Base-by-base conservation (phyloP, 2,329 filamentous ascomycete genomes). In the Pyrenochaeta sp. region DNA sequence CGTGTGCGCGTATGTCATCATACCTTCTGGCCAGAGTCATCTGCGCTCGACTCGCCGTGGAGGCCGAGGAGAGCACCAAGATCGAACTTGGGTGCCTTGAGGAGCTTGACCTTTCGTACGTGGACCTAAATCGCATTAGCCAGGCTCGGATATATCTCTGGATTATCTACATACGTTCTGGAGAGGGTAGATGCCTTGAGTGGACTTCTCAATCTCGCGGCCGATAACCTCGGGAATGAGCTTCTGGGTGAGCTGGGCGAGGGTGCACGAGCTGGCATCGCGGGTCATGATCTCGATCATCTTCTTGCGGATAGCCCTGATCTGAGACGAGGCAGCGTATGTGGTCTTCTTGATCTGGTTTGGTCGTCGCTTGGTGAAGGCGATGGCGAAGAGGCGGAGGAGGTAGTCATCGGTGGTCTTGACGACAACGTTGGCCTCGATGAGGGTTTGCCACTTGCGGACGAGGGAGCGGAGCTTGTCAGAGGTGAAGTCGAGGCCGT, bases 341-440 rank as follows among this genome's bases (percentile, higher is more conserved):
- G 94, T 99, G 72, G 94, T 99, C 89, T 97, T 99, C 89, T 96
- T 96, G 84, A 99, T 93, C 85, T 99, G 94, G 85, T 97, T 99
- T 69, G 90, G 91, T 74, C 94, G 88, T 79, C 91, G 86, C 89
- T 97, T 97, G 80, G 94, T 99, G 85, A 99, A 99, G 69, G 90
- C 94, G 68, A 99, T 99, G 77, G 90, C 90, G 83, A 99, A 99
- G 68, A 99, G 87, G 72, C 94, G 90, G 80, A 99, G 86, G 76
- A 97, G 92, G 84, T 99, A 97, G 81, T 99, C 94, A 76, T 99
- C 94, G 76, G 94, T 97, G 71, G 94, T 97, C 89, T 97, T 97
- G 84, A 99, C 92, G 63, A 95, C 96, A 73, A 97, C 87, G 79
- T 99, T 99, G 83, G 94, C 94, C 86, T 99, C 94, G 68, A 99